Evolutionary conservation across 345 rosid genomes (phyloP), one percentile per base, ranked within the genome.

Genomic region (Nephelium lappaceum): DNA sequence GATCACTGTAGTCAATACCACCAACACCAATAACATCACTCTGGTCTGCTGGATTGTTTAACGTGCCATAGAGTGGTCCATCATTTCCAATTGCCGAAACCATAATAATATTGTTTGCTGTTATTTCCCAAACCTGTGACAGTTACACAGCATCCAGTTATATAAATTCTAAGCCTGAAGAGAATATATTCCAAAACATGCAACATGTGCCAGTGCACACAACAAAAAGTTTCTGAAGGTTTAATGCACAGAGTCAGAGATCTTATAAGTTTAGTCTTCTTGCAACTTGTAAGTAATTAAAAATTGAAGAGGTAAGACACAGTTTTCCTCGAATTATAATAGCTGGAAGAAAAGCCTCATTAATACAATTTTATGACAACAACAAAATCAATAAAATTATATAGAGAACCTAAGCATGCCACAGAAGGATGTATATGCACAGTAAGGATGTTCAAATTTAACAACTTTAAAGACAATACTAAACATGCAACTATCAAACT

Each of bases 1-100:
- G 97, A 85, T 93, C 97, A 79, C 81, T 93, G 83, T 94, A 94
- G 82, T 95, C 99, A 73, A 95, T 95, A 77, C 99, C 99, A 79
- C 99, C 99, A 18, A 95, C 99, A 79, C 99, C 99, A 79, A 95
- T 94, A 79, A 95, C 97, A 79, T 95, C 99, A 86, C 96, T 91
- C 85, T 95, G 99, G 82, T 95, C 99, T 68, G 98, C 99, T 85
- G 99, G 99, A 79, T 95, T 95, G 89, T 95, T 95, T 72, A 95
- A 85, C 19, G 99, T 95, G 69, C 98, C 98, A 72, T 95, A 95
- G 73, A 95, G 97, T 7, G 99, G 99, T 64, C 99, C 99, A 83
- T 95, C 99, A 83, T 95, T 95, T 83, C 99, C 99, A 85, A 95
- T 95, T 75, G 99, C 99, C n/a, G 99, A 95, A 72, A 95, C 97